Evolutionary conservation across 2,329 filamentous ascomycete species (phyloP), one percentile per base, ranked within the genome.

Genomic region (Aulographum hederae): DNA sequence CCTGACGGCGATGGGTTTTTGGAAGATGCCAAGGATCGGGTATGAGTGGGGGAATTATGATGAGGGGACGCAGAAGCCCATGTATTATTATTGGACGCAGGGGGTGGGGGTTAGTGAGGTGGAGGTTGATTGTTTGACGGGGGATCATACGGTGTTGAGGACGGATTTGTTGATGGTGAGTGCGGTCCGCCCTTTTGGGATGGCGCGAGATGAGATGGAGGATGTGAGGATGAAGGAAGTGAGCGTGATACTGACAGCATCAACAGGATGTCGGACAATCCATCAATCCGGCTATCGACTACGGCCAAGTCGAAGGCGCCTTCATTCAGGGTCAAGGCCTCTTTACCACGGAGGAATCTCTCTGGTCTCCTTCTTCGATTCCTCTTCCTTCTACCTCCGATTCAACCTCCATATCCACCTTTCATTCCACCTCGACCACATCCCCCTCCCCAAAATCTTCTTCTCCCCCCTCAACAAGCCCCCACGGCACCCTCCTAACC

Each of bases 81-180:
- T 95, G 84, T 95, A 84, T 62, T 95, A 86, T 60, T 98, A 98
- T 63, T 95, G 94, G 58, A 95, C 89, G 0, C 84, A 92, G 14
- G n/a, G 86, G 32, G 84, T 93, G 3, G 71, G 84, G 0, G 76
- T 78, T 0, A 75, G 82, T 2, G 86, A 94, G 54, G 82, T 94
- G 3, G 81, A 94, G 53, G 61, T 95, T 28, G 89, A 98, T 52
- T 79, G 81, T 0, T 59, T 98, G 14, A 95, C 86, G 0, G 86
- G 86, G 21, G 79, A 86, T 37, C 93, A 81, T 78, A 94, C 86
- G 0, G 84, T 80, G 36, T 53, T 82, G 6, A 71, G 84, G 13
- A 78, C 82, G 2, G 86, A 98, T 47, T 70, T 98, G 51, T 89
- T 92, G 56, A 95, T 95, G 86, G n/a, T n/a, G n/a, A n/a, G n/a